Percentiles rank a stretch among this genome's conserved stretches.
Conservation (phyloP, 371 early-diverging fungal genomes). For the Thermomucor indicae-seudaticae region DNA sequence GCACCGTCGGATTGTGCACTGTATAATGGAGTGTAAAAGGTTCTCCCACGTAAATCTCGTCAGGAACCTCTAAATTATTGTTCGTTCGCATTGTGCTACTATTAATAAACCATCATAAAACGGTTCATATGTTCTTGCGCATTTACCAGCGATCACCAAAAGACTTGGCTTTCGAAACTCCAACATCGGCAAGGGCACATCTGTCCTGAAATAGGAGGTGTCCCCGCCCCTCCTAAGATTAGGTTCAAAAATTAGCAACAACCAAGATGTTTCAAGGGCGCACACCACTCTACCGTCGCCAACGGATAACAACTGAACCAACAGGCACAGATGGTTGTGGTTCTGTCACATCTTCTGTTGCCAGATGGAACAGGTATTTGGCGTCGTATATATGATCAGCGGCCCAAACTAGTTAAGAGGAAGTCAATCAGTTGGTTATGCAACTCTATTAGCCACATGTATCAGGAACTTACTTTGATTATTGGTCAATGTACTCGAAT, state of each 20-base stretch:
- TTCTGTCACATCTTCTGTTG: slow-evolving; percentile 34
- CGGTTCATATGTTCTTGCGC: not conserved
- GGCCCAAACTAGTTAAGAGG: slow-evolving; percentile 25
- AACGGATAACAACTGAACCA: slow-evolving; percentile 31
- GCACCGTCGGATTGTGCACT: slow-evolving; percentile 60
- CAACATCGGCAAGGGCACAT: slow-evolving; percentile 23
- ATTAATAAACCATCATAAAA: not conserved
- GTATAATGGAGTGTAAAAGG: slow-evolving; percentile 59
- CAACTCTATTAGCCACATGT: not conserved
- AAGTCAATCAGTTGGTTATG: not conserved
- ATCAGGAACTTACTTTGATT: not conserved
- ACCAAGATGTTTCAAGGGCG: not conserved
- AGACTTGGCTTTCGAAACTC: slow-evolving; percentile 26
- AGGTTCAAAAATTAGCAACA: not conserved
- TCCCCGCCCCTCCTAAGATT: slow-evolving; percentile 16
- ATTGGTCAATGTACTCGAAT: slow-evolving; percentile 7
- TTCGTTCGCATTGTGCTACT: no score
- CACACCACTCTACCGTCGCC: slow-evolving; percentile 33
- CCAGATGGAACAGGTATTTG: slow-evolving; percentile 32
- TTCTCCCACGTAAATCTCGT: slow-evolving; percentile 46
- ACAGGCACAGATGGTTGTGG: slow-evolving; percentile 21
- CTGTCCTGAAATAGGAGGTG: slow-evolving; percentile 18
- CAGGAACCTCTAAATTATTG: slow-evolving; percentile 37
- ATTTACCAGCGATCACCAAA: slow-evolving; percentile 33
- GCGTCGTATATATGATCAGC: slow-evolving; percentile 38